A percentile compares a stretch with the other conserved stretches of the same genome.
Evolutionary conservation across 2,329 filamentous ascomycete genomes (phyloP).

Genomic region (Celoporthe dispersa): DNA sequence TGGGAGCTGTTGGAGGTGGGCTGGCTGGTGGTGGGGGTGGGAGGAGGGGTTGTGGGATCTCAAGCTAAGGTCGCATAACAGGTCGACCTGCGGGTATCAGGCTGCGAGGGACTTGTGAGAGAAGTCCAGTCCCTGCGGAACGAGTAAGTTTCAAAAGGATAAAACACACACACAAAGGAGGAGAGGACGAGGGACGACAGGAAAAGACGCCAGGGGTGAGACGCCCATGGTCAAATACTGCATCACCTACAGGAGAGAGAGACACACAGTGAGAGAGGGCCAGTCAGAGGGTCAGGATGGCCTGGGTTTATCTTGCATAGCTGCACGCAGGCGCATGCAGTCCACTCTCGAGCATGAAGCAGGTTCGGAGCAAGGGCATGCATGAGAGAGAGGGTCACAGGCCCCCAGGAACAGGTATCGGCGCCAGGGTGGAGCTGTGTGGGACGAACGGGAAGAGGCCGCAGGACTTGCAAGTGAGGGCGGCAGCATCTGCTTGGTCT

Average conservation of each 20-base stretch:
- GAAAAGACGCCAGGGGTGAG: constrained; percentile 26
- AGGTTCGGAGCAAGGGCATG: neutral
- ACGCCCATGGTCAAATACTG: constrained; percentile 26
- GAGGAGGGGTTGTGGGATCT: constrained; percentile 10
- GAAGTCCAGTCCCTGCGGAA: constrained; percentile 17
- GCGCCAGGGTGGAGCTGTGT: constrained; percentile 14
- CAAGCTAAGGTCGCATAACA: constrained; percentile 30
- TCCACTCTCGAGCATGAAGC: constrained; percentile 4
- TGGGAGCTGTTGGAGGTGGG: constrained; percentile 23
- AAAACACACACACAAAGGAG: constrained; percentile 8
- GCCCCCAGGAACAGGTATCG: constrained; percentile 7
- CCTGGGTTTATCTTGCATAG: neutral
- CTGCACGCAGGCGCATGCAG: constrained; percentile 13
- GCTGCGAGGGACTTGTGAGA: constrained; percentile 18
- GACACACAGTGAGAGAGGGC: neutral
- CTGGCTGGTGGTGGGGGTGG: constrained; percentile 21
- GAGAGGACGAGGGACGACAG: constrained; percentile 19
- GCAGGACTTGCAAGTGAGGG: constrained; percentile 16
- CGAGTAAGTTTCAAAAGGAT: constrained; percentile 23
- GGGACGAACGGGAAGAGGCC: constrained; percentile 12
- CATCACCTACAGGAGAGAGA: neutral
- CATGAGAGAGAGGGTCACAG: neutral
- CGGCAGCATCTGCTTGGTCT: neutral
- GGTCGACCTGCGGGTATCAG: constrained; percentile 25
- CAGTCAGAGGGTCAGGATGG: constrained; percentile 24